Percentiles rank a stretch among this genome's conserved stretches.
phyloP scores from a whole-genome alignment of 2,329 filamentous ascomycete genomes.

The Clarireedia monteithiana region DNA sequence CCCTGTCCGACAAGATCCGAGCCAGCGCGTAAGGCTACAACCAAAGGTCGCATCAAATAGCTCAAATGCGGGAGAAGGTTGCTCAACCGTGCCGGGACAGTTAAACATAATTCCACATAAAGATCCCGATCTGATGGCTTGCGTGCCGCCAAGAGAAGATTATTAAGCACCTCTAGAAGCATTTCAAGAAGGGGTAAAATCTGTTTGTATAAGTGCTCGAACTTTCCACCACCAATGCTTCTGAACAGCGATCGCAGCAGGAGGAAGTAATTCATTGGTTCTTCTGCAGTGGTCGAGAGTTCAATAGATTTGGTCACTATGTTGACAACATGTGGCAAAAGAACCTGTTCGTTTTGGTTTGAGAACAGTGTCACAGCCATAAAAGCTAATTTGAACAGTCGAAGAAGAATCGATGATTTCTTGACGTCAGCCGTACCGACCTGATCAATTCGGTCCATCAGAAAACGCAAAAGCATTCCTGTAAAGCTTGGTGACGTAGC shows the following conservation, averaged over 20 bases:
- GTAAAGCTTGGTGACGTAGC: constrained; percentile 96
- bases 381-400: constrained; percentile 96
- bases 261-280: constrained; percentile 98
- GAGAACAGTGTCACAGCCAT: constrained; percentile 99
- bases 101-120: constrained; percentile 94
- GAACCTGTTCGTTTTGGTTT: constrained; percentile 86
- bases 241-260: constrained; percentile 86
- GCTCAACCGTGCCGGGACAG: constrained; percentile 87
- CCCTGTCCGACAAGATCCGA: constrained; percentile 94
- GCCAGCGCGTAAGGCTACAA: constrained; percentile 87
- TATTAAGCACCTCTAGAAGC: constrained; percentile 95
- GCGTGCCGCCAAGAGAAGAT: constrained; percentile 79
- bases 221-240: constrained; percentile 94
- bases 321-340: constrained; percentile 91
- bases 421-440: constrained; percentile 88
- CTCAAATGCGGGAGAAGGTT: constrained; percentile 92
- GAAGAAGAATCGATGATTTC: constrained; percentile 84
- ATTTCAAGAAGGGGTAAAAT: constrained; percentile 94
- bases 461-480: constrained; percentile 92
- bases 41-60: constrained; percentile 93
- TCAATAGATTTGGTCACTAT: constrained; percentile 98
- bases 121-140: constrained; percentile 88
- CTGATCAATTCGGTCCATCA: constrained; percentile 94
- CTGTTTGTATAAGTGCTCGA: constrained; percentile 97
- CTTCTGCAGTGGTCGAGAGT: constrained; percentile 87